Evolutionary conservation across 768 basidiomycete species (phyloP).

Genomic region (Panaeolus papilionaceus): DNA sequence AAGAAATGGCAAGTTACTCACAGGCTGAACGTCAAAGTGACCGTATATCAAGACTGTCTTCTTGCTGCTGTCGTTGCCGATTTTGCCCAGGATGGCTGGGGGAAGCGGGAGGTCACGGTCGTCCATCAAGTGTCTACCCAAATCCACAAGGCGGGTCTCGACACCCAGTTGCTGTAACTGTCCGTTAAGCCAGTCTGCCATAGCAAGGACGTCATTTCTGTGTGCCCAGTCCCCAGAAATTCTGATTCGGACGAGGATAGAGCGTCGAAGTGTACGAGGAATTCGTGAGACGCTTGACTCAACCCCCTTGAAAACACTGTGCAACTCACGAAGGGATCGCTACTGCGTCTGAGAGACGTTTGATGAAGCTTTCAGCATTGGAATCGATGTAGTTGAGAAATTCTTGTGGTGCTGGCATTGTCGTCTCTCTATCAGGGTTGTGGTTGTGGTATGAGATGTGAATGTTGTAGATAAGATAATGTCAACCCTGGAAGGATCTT

Average conservation of each 20-base stretch:
- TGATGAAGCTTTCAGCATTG: constrained; percentile 76
- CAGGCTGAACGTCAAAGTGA: constrained; percentile 96
- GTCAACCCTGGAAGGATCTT: constrained; percentile 13
- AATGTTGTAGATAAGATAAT: constrained; percentile 18
- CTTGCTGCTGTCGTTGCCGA: constrained; percentile 87
- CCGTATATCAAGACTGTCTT: constrained; percentile 95
- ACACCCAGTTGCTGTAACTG: constrained; percentile 83
- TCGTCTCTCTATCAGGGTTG: constrained; percentile 18
- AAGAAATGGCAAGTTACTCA: constrained; percentile 38
- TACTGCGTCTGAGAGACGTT: constrained; percentile 81
- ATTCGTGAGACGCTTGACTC: neutral
- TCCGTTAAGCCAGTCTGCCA: constrained; percentile 82
- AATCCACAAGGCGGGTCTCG: constrained; percentile 71
- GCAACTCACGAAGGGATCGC: constrained; percentile 75
- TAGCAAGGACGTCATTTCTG: constrained; percentile 80
- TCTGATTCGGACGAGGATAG: constrained; percentile 38
- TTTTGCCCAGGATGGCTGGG: constrained; percentile 80
- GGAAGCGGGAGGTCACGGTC: constrained; percentile 79
- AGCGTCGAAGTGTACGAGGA: neutral
- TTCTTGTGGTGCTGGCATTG: constrained; percentile 56
- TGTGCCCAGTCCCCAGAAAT: constrained; percentile 74
- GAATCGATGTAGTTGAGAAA: constrained; percentile 65
- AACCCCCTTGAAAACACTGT: constrained; percentile 10
- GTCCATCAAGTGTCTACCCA: constrained; percentile 74
- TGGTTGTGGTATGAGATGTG: constrained; percentile 16